phyloP scores from a whole-genome alignment of 495 filamentous ascomycete genomes.

The Echria macrotheca region DNA sequence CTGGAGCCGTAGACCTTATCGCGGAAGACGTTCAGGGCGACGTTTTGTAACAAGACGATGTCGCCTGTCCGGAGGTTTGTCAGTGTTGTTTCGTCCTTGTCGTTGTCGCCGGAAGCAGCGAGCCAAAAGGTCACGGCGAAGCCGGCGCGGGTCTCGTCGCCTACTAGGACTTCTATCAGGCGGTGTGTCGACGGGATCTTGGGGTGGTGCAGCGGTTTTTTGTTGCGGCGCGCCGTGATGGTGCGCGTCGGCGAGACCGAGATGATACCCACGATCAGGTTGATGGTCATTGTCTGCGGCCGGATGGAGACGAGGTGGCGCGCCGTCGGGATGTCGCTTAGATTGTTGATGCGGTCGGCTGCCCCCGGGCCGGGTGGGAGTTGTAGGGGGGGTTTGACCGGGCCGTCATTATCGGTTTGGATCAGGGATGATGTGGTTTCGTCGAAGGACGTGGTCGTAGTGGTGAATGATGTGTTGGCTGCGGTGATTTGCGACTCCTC shows the following conservation, averaged over 20 bases:
- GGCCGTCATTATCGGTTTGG: constrained; percentile 4
- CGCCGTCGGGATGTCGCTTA: constrained; percentile 66
- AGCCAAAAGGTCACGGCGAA: constrained; percentile 87
- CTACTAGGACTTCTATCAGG: constrained; percentile 73
- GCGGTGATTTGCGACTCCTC: not conserved
- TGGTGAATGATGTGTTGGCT: constrained; percentile 13
- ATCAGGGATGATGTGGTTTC: constrained; percentile 15
- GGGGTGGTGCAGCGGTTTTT: too few relatives aligned
- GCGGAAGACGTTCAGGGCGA: constrained; percentile 68
- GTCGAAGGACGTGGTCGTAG: not conserved
- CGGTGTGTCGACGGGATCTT: constrained; percentile 53
- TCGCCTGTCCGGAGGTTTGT: constrained; percentile 58
- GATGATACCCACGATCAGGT: constrained; percentile 73
- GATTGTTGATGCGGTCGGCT: constrained; percentile 47
- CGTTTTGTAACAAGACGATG: constrained; percentile 67
- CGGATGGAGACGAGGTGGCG: constrained; percentile 60
- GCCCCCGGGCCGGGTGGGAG: constrained; percentile 9
- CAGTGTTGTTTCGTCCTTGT: constrained; percentile 32
- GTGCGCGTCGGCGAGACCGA: constrained; percentile 59
- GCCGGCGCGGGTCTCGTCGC: constrained; percentile 77
- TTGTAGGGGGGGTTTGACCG: constrained; percentile 17
- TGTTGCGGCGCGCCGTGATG: constrained; percentile 48
- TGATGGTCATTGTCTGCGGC: constrained; percentile 74
- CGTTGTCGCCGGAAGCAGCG: constrained; percentile 18
- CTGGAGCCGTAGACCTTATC: constrained; percentile 74